Evolutionary conservation across 768 basidiomycete species (phyloP).

Genomic region (Serendipita sp.): DNA sequence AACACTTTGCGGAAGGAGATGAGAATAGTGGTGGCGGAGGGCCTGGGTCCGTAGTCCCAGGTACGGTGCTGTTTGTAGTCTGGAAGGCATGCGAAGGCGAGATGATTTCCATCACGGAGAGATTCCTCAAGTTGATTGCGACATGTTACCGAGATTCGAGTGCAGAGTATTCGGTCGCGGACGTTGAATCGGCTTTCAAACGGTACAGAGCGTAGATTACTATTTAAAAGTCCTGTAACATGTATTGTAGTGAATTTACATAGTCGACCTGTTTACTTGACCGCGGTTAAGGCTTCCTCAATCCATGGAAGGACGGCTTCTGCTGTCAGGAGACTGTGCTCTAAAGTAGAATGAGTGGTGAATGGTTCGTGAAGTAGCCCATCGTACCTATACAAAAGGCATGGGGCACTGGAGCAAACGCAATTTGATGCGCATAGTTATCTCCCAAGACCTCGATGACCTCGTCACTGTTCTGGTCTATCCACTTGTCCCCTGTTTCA

Average conservation of each 20-base stretch:
- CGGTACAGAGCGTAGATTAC: conserved; percentile 28
- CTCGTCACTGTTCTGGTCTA: background rate
- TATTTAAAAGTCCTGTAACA: background rate
- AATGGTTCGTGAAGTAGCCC: background rate
- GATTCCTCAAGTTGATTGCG: conserved; percentile 49
- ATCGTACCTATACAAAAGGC: background rate
- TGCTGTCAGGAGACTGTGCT: background rate
- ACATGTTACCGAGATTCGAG: conserved; percentile 64
- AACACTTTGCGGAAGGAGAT: conserved; percentile 80
- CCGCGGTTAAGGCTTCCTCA: background rate
- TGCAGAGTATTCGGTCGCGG: conserved; percentile 56
- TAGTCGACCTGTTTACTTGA: background rate
- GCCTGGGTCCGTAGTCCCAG: conserved; percentile 31
- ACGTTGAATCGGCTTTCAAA: conserved; percentile 68
- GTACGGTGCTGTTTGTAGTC: conserved; percentile 58
- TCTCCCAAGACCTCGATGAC: background rate
- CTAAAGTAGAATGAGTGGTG: background rate
- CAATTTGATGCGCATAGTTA: background rate
- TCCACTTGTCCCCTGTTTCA: background rate
- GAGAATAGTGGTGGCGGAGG: conserved; percentile 39
- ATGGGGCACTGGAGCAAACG: background rate
- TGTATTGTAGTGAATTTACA: background rate
- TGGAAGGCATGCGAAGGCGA: conserved; percentile 89
- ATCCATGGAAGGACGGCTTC: background rate
- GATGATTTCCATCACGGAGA: conserved; percentile 52